phyloP scores from a whole-genome alignment of 2,329 filamentous ascomycete species.

The Didymella sp. region DNA sequence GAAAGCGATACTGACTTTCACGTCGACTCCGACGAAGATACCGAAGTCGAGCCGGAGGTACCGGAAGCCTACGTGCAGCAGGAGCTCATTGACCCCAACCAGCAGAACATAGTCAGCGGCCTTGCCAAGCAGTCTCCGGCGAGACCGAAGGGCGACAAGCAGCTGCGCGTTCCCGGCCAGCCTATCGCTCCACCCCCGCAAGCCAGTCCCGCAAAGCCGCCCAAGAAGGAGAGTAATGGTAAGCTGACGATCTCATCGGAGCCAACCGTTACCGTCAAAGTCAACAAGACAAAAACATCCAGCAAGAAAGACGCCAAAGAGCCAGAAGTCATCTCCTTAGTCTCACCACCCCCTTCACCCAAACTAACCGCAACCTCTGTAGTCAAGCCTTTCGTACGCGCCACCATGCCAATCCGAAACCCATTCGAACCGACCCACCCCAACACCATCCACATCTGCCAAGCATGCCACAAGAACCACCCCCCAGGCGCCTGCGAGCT shows the following conservation, averaged over 20 bases:
- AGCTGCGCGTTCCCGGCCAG: not conserved
- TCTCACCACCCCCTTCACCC: slow-evolving; percentile 7
- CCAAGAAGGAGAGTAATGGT: slow-evolving; percentile 9
- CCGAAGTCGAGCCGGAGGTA: slow-evolving; percentile 21
- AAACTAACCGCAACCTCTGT: slow-evolving; percentile 27
- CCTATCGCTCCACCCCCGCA: not conserved
- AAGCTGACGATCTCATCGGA: slow-evolving; percentile 9
- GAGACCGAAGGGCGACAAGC: not conserved
- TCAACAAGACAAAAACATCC: not conserved
- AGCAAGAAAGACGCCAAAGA: slow-evolving; percentile 3
- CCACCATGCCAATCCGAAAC: slow-evolving; percentile 36
- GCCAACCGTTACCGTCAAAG: slow-evolving; percentile 3
- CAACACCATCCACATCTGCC: slow-evolving; percentile 51
- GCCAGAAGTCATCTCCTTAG: slow-evolving; percentile 4
- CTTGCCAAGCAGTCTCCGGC: slow-evolving; percentile 4
- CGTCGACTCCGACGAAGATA: slow-evolving; percentile 43
- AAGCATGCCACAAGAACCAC: slow-evolving; percentile 63
- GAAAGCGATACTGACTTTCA: slow-evolving; percentile 61
- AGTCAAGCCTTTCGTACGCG: slow-evolving; percentile 47
- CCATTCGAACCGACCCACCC: slow-evolving; percentile 31
- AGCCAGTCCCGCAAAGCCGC: not conserved
- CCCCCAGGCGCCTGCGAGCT: slow-evolving; percentile 65
- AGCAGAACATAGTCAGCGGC: not conserved
- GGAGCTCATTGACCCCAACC: not conserved
- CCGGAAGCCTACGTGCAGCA: slow-evolving; percentile 2